Evolutionary conservation across 2,329 filamentous ascomycete species (phyloP).

Genomic region (Lachnellula hyalina): DNA sequence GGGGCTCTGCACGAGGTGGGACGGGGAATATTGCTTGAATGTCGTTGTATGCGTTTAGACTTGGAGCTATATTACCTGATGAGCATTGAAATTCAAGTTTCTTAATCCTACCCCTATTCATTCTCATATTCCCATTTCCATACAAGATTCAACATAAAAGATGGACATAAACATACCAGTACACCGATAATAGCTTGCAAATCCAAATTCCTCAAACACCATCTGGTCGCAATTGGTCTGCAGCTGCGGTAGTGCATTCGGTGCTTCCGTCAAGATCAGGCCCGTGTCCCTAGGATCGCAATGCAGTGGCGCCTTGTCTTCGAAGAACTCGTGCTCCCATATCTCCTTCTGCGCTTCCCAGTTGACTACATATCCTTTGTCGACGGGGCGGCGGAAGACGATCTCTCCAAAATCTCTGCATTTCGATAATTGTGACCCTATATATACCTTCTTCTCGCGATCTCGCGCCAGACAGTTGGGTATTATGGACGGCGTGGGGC

Average conservation of each 20-base stretch:
- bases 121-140: too few species aligned
- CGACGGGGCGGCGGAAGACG: slow-evolving; percentile 79
- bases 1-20: slow-evolving; percentile 37
- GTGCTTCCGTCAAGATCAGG: slow-evolving; percentile 77
- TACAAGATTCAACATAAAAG: too few species aligned
- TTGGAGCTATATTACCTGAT: slow-evolving; percentile 47
- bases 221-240: slow-evolving; percentile 94
- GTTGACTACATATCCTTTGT: slow-evolving; percentile 91
- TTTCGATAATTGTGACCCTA: slow-evolving; percentile 70
- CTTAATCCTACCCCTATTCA: not conserved
- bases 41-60: slow-evolving; percentile 79
- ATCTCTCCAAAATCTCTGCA: slow-evolving; percentile 89
- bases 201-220: slow-evolving; percentile 95
- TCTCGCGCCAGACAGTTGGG: slow-evolving; percentile 87
- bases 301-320: slow-evolving; percentile 56
- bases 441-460: slow-evolving; percentile 71
- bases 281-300: slow-evolving; percentile 80
- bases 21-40: slow-evolving; percentile 64
- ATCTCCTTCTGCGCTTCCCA: slow-evolving; percentile 96
- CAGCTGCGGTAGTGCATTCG: slow-evolving; percentile 73
- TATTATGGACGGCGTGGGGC: slow-evolving; percentile 60
- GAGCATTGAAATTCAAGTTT: slow-evolving; percentile 1
- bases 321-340: slow-evolving; percentile 86
- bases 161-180: slow-evolving; percentile 46
- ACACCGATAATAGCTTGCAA: slow-evolving; percentile 76